These are phyloP conservation scores for Aciculoconidium aculeatum DNA, from an alignment of 805 yeast species.

Conservation along the genomic window DNA sequence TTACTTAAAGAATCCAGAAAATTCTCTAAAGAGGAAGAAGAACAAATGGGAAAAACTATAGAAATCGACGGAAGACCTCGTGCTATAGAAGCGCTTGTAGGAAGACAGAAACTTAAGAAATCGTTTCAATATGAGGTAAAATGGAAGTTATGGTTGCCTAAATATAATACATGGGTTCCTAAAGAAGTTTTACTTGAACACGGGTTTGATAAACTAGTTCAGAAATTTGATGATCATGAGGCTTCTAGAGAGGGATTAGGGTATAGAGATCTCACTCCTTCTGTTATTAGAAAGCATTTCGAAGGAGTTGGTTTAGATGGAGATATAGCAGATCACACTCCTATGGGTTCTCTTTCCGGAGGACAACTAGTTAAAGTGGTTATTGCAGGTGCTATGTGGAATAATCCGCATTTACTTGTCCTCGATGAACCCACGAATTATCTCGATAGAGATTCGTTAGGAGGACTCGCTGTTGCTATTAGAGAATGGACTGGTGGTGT, in stretches of 20 bases:
- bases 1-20: slow-evolving; percentile 88
- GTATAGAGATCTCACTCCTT: slow-evolving; percentile 60
- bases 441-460: slow-evolving; percentile 94
- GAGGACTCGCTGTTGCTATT: slow-evolving; percentile 95
- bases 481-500: slow-evolving; percentile 99
- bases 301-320: slow-evolving; percentile 97
- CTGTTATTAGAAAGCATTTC: slow-evolving; percentile 91
- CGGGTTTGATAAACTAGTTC: slow-evolving; percentile 39
- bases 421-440: slow-evolving; percentile 98
- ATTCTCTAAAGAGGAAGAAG: slow-evolving; percentile 68
- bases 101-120: slow-evolving; percentile 94
- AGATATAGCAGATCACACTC: slow-evolving; percentile 97
- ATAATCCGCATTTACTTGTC: slow-evolving; percentile 93
- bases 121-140: slow-evolving; percentile 95
- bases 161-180: slow-evolving; percentile 89
- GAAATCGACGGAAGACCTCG: slow-evolving; percentile 85
- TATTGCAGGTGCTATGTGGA: slow-evolving; percentile 99
- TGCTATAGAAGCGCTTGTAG: slow-evolving; percentile 88
- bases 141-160: slow-evolving; percentile 91
- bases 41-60: slow-evolving; percentile 68
- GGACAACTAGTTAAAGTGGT: slow-evolving; percentile 98
- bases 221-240: slow-evolving; percentile 43
- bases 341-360: slow-evolving; percentile 93
- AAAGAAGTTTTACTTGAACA: slow-evolving; percentile 74
- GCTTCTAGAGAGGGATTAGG: slow-evolving; percentile 46